A percentile compares a stretch with the other conserved stretches of the same genome.
phyloP scores from a whole-genome alignment of 257 asterid genomes.

The Solanum okadae region DNA sequence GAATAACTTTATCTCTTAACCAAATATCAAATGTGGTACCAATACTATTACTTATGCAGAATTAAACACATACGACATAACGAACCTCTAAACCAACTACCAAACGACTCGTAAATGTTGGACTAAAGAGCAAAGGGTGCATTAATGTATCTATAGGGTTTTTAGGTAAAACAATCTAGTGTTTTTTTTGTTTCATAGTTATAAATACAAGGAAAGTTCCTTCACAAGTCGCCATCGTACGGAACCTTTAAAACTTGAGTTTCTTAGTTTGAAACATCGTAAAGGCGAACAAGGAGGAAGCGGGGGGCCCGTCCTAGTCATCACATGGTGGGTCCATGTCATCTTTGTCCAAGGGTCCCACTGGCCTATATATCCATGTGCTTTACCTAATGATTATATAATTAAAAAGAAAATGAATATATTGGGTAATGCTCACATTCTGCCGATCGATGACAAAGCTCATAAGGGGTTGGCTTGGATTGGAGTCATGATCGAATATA shows the following conservation, averaged over 20 bases:
- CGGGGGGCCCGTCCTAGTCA: conserved; percentile 12
- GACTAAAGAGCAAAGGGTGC: neutral
- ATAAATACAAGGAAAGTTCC: neutral
- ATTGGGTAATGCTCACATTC: too few species aligned
- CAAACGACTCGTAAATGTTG: neutral
- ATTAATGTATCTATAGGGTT: neutral
- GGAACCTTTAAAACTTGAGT: neutral
- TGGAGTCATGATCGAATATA: too few species aligned
- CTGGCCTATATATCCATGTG: conserved; percentile 18
- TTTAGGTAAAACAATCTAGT: neutral
- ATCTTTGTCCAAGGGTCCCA: conserved; percentile 7
- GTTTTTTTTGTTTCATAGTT: neutral
- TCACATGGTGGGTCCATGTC: conserved; percentile 23
- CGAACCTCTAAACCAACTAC: neutral
- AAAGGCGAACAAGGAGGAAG: neutral
- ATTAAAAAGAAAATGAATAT: neutral
- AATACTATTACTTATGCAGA: neutral
- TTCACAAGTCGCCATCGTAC: conserved; percentile 16
- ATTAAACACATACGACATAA: neutral
- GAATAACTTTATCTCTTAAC: neutral
- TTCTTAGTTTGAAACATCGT: neutral
- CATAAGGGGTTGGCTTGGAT: accelerated
- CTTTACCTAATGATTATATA: conserved; percentile 1
- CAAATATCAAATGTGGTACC: neutral
- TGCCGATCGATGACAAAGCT: too few species aligned